Evolutionary conservation across 1,284 basidiomycete species (phyloP), one percentile per base, ranked within the genome.

Genomic region (Tilletia setariae): DNA sequence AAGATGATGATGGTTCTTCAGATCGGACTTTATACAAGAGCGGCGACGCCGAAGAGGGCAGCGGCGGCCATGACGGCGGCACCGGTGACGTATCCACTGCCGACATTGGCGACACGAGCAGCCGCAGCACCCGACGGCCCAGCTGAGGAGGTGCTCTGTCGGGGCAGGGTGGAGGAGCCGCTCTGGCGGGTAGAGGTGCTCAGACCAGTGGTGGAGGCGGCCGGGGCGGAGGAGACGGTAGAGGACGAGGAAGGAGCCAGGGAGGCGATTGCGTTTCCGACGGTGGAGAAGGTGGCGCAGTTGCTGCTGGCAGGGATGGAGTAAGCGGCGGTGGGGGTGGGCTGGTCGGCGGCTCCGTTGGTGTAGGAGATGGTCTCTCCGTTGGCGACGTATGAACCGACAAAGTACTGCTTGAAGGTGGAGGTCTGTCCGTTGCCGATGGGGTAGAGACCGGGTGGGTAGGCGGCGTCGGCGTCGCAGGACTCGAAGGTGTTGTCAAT

Each of bases 401-500:
- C 47, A 67, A 68, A 78, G 74, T 72, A 81, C 72, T 82, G 80
- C 44, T 76, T 72, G 69, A 81, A 81, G 6, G 79, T 76, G 30
- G 78, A 79, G 25, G 79, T 81, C 43, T 64, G 59, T 64, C 78
- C 78, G 65, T 73, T 66, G 63, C 64, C 70, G 49, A 74, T 62
- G 3, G 76, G 74, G 70, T 75, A 82, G 42, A 80, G 64, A 68
- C 81, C 81, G 19, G 81, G 81, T 2, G 81, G 81, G 74, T 79
- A 82, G 32, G 80, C 80, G 46, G 78, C 68, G 67, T 82, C 81
- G 49, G 74, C 81, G 30, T 82, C 81, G 70, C 81, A 82, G 16
- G 76, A 73, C 65, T 81, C 79, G 56, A 82, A 82, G 2, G 68
- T 64, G 61, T 74, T 65, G 64, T 78, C 72, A 56, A 23, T 40